Evolutionary conservation across 2,329 filamentous ascomycete species (phyloP).

Genomic region (Mycosphaerelloides madeirae): DNA sequence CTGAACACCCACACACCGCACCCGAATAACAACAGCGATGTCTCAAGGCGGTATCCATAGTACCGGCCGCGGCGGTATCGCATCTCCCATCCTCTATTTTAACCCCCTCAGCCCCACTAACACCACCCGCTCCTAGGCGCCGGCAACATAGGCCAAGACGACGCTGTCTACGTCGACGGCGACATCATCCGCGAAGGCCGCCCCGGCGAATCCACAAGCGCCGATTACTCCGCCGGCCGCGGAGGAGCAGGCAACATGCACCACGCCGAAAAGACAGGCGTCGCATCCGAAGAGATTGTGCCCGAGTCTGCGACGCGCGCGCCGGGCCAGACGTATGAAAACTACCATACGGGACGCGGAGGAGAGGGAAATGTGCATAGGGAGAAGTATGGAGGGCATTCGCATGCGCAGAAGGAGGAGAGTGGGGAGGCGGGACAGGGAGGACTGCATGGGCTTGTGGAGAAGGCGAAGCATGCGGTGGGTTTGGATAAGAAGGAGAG

Average conservation of each 20-base stretch:
- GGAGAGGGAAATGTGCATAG: constrained; percentile 46
- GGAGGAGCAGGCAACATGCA: constrained; percentile 30
- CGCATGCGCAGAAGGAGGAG: constrained; percentile 29
- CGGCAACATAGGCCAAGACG: constrained; percentile 54
- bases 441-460: constrained; percentile 17
- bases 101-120: constrained; percentile 1
- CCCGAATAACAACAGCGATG: constrained; percentile 7
- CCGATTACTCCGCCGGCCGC: constrained; percentile 37
- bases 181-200: constrained; percentile 44
- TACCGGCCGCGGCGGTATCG: constrained; percentile 55
- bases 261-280: constrained; percentile 6
- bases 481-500: constrained; percentile 28
- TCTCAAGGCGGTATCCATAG: constrained; percentile 36
- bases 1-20: not conserved
- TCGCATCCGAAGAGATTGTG: constrained; percentile 38
- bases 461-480: constrained; percentile 24
- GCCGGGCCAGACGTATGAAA: constrained; percentile 33
- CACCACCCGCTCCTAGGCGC: constrained; percentile 40
- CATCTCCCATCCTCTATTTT: not conserved
- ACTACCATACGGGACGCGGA: constrained; percentile 47
- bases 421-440: constrained; percentile 4
- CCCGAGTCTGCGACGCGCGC: constrained; percentile 40
- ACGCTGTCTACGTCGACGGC: constrained; percentile 42
- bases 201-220: constrained; percentile 34
- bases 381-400: constrained; percentile 47